Conservation (phyloP, 2,329 filamentous ascomycete genomes). For the Paecilomyces niveus region DNA sequence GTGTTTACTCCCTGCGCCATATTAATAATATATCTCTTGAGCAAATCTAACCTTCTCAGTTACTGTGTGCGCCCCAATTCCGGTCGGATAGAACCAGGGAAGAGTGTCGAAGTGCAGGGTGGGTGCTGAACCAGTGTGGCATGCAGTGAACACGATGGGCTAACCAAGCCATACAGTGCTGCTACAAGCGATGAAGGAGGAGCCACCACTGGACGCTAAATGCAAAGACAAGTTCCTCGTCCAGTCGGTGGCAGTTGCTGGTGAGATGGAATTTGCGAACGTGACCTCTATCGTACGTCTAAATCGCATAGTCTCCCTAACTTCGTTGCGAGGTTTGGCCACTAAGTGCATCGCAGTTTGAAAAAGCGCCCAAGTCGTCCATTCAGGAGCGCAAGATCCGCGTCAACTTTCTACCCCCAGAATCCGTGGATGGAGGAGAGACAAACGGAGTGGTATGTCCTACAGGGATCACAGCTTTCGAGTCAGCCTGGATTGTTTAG, state of each 20-base stretch:
- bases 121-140: conserved; percentile 16
- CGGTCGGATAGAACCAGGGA: conserved; percentile 84
- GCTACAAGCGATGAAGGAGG: conserved; percentile 95
- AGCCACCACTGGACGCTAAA: conserved; percentile 76
- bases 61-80: conserved; percentile 98
- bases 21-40: not conserved
- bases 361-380: conserved; percentile 65
- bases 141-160: conserved; percentile 3
- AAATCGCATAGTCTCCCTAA: not conserved
- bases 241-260: conserved; percentile 76
- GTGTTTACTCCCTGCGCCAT: conserved; percentile 37
- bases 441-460: conserved; percentile 31
- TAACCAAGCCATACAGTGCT: conserved; percentile 56
- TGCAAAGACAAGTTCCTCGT: conserved; percentile 98
- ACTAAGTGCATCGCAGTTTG: conserved; percentile 52
- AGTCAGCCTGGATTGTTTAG: not conserved
- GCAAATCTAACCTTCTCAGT: conserved; percentile 44
- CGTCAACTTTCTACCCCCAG: conserved; percentile 70
- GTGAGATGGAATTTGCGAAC: conserved; percentile 76
- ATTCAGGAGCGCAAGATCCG: conserved; percentile 95
- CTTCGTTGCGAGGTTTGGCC: not conserved
- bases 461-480: not conserved
- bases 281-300: conserved; percentile 69
- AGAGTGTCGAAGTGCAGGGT: conserved; percentile 91
- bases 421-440: conserved; percentile 29